phyloP scores from a whole-genome alignment of 768 basidiomycete genomes.

The Termitomyces sp. region DNA sequence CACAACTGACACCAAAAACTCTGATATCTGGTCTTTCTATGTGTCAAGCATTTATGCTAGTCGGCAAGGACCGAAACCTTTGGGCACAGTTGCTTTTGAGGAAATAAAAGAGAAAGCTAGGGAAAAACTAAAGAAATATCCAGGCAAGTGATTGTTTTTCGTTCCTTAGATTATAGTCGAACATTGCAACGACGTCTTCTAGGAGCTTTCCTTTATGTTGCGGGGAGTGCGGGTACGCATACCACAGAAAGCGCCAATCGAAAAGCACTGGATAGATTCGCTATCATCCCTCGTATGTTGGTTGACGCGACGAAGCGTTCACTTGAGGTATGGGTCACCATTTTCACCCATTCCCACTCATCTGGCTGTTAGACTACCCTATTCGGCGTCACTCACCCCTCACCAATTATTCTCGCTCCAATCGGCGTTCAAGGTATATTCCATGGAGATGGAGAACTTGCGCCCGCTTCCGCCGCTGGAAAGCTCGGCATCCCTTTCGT shows the following conservation, averaged over 20 bases:
- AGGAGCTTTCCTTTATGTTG: slow-evolving; percentile 73
- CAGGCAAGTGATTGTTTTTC: slow-evolving; percentile 30
- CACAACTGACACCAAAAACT: background rate
- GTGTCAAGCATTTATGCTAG: slow-evolving; percentile 33
- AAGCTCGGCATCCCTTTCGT: slow-evolving; percentile 63
- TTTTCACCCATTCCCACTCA: background rate
- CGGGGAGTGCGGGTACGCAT: slow-evolving; percentile 69
- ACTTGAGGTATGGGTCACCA: slow-evolving; percentile 42
- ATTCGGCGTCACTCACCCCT: slow-evolving; percentile 58
- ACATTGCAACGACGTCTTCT: background rate
- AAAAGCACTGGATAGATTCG: slow-evolving; percentile 57
- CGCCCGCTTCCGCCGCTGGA: slow-evolving; percentile 58
- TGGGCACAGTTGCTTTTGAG: slow-evolving; percentile 57
- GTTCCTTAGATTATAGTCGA: background rate
- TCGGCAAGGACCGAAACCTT: slow-evolving; percentile 34
- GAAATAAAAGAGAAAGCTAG: slow-evolving; percentile 64
- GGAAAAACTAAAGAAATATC: slow-evolving; percentile 53
- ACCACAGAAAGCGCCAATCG: slow-evolving; percentile 66
- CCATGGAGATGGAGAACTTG: slow-evolving; percentile 66
- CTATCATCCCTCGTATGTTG: slow-evolving; percentile 80
- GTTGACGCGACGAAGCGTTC: slow-evolving; percentile 50
- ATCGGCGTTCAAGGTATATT: slow-evolving; percentile 79
- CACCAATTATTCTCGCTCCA: slow-evolving; percentile 64
- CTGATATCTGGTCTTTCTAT: slow-evolving; percentile 33
- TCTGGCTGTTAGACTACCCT: slow-evolving; percentile 48